These are phyloP conservation scores for Fonsecaea pugnacius DNA, from an alignment of 2,329 filamentous ascomycete genomes.

Conservation along the genomic window DNA sequence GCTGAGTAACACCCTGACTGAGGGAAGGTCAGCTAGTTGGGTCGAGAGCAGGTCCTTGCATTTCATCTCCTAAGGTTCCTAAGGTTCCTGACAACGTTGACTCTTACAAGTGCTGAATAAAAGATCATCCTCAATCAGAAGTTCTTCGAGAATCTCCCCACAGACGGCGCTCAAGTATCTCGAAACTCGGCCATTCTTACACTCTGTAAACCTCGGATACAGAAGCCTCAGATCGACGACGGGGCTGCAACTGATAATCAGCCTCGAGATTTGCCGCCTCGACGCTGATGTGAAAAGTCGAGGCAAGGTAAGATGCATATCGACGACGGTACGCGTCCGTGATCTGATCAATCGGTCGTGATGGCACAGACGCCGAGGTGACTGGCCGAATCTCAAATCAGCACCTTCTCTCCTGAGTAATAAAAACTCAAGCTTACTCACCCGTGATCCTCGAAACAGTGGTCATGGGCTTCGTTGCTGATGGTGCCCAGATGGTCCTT, in stretches of 20 bases:
- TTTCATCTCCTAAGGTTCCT: background rate
- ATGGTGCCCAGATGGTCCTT: constrained; percentile 4
- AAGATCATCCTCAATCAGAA: background rate
- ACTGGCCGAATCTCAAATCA: background rate
- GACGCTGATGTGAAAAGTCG: constrained; percentile 25
- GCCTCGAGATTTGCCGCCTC: constrained; percentile 21
- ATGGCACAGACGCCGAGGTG: background rate
- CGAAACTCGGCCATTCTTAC: background rate
- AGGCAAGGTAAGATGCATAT: constrained; percentile 25
- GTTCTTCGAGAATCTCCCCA: background rate
- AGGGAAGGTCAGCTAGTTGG: background rate
- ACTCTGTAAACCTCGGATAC: constrained; percentile 15
- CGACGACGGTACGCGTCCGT: constrained; percentile 22
- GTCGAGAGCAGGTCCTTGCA: background rate
- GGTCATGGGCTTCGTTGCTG: constrained; percentile 1
- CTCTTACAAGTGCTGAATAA: background rate
- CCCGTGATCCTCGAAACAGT: constrained; percentile 16
- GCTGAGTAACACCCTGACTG: background rate
- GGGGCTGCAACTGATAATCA: constrained; percentile 12
- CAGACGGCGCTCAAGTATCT: background rate
- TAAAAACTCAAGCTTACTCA: background rate
- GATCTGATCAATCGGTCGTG: constrained; percentile 11
- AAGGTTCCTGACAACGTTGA: background rate
- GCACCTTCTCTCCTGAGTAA: background rate
- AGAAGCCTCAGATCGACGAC: constrained; percentile 13